phyloP scores from a whole-genome alignment of 352 stramenopile species.

The Globisporangium nagaii region DNA sequence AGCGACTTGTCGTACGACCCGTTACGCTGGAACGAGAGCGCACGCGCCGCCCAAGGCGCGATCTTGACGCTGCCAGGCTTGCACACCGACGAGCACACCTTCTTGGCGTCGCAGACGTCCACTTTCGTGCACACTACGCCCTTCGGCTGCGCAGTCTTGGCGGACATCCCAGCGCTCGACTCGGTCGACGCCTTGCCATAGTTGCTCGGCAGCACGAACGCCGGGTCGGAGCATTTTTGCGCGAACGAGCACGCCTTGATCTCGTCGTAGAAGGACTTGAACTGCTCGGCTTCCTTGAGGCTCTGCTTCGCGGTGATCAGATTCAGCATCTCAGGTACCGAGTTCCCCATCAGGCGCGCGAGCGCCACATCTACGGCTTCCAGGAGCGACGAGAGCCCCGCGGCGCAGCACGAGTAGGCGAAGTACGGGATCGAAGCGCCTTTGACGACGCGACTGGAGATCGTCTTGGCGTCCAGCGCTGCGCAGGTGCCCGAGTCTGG shows the following conservation, averaged over 20 bases:
- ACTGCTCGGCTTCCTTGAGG: constrained; percentile 18
- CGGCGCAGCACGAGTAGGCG: constrained; percentile 38
- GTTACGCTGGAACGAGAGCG: constrained; percentile 63
- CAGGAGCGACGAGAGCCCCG: constrained; percentile 30
- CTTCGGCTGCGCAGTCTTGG: constrained; percentile 30
- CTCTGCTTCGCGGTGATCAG: constrained; percentile 37
- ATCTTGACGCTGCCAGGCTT: constrained; percentile 48
- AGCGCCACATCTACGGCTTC: constrained; percentile 41
- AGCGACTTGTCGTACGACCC: constrained; percentile 64
- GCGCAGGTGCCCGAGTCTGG: constrained; percentile 33
- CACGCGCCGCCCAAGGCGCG: constrained; percentile 47
- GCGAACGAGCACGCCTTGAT: constrained; percentile 38
- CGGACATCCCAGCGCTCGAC: constrained; percentile 7
- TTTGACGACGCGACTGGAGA: constrained; percentile 32
- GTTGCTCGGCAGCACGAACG: constrained; percentile 26
- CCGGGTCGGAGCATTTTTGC: constrained; percentile 31
- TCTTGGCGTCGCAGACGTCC: constrained; percentile 47
- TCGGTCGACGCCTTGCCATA: constrained; percentile 12
- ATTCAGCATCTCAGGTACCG: constrained; percentile 44
- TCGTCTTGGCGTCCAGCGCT: constrained; percentile 27
- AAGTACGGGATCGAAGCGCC: constrained; percentile 34
- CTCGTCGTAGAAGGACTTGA: constrained; percentile 31
- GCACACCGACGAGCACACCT: constrained; percentile 65
- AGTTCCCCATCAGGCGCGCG: constrained; percentile 39
- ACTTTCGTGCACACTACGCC: constrained; percentile 50